These are phyloP conservation scores for Pythium grandisporangium DNA, from an alignment of 352 stramenopile genomes.

Conservation along the genomic window DNA sequence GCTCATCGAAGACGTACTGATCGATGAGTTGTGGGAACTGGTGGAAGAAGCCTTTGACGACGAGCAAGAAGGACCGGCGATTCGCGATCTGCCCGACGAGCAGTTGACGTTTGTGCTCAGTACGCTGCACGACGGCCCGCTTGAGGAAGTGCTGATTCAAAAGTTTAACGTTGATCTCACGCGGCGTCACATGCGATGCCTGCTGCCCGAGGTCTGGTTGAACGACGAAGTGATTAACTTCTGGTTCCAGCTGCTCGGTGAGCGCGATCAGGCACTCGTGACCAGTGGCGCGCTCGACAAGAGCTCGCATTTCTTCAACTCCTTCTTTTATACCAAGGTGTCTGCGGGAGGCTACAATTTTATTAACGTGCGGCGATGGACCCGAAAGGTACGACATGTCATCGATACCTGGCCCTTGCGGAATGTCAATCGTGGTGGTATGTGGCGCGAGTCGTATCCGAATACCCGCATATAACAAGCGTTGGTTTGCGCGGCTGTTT, in stretches of 20 bases:
- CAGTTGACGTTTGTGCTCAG: conserved; percentile 41
- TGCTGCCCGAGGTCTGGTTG: conserved; percentile 59
- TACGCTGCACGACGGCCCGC: conserved; percentile 40
- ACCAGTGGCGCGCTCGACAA: conserved; percentile 32
- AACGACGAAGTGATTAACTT: conserved; percentile 86
- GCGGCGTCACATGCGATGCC: conserved; percentile 57
- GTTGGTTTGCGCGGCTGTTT: too few species aligned
- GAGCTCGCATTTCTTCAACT: conserved; percentile 81
- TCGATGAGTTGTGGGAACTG: conserved; percentile 48
- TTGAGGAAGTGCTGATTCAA: conserved; percentile 54
- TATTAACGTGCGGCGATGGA: conserved; percentile 77
- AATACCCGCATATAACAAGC: too few species aligned
- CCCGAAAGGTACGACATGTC: conserved; percentile 30
- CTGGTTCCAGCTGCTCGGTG: conserved; percentile 73
- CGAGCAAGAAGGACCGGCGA: conserved; percentile 29
- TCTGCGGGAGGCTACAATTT: conserved; percentile 80
- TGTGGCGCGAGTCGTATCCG: too few species aligned
- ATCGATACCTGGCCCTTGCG: background rate
- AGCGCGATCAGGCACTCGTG: conserved; percentile 56
- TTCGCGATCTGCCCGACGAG: conserved; percentile 52
- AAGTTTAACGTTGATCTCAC: conserved; percentile 83
- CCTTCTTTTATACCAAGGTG: conserved; percentile 82
- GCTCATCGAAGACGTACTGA: conserved; percentile 48
- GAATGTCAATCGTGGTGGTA: background rate
- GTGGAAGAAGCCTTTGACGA: conserved; percentile 44